Base-by-base conservation (phyloP, 208 protist genomes). In the Leishmania tropica region DNA sequence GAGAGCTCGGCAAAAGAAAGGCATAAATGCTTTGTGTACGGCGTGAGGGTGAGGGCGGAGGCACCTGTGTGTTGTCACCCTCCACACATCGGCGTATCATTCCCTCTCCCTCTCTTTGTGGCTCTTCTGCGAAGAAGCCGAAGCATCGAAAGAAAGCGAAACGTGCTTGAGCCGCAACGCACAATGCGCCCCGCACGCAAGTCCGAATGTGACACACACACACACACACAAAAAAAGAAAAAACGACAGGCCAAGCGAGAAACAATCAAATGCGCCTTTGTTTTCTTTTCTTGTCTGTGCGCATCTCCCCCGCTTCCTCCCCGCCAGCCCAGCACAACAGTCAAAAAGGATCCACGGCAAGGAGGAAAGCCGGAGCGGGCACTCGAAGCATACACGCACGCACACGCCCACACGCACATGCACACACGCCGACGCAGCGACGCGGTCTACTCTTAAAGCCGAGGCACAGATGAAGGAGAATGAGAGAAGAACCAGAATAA, bases 401-500 rank as follows among this genome's bases (percentile, higher is more conserved):
- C 47, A 58, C 45, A 72, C 21, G 7, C 40, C 6, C 19, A 42
- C 35, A 35, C 13, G 35, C 67, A 47, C 4, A 72, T 31, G 24
- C n/a, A 7, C 71, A 75, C 45, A 75, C 0, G 19, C 28, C 37
- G 42, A 48, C 17, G 67, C 21, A n/a, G 67, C 1, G 19, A 47
- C 67, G n/a, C 19, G 3, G 21, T 45, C 7, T 47, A 72, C 35
- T 45, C 40, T 72, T 72, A 48, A 37, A 84, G 21, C 67, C 47
- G n/a, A 85, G 75, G 76, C 37, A 42, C 4, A 76, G 11, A 79
- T 31, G 4, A 72, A 82, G 45, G 70, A 83, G 62, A 47, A 17
- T 48, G 17, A 70, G 5, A 45, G 19, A 45, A 3, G 19, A 45
- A 45, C 51, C 15, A 54, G 17, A 54, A 53, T 17, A 53, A 53